A percentile compares a stretch with the other conserved stretches of the same genome.
These are phyloP conservation scores for Nicotiana tabacum DNA, from an alignment of 257 asterid genomes.

Conservation along the genomic window DNA sequence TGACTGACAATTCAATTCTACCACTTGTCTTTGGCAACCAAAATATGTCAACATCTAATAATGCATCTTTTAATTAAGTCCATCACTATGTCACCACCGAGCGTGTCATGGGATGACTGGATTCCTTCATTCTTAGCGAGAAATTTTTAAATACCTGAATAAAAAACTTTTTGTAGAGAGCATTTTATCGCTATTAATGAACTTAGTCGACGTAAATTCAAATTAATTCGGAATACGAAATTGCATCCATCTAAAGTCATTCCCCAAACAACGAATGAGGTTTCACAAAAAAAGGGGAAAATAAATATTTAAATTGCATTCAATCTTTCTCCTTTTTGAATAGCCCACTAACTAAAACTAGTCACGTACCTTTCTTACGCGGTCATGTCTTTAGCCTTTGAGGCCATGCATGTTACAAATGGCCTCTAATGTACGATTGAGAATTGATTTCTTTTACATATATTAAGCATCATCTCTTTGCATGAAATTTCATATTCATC, in stretches of 20 bases:
- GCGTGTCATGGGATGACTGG: neutral
- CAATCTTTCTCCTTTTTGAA: neutral
- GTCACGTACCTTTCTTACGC: neutral
- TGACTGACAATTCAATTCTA: neutral
- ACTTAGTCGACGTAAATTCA: neutral
- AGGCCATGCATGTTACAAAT: neutral
- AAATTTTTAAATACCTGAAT: neutral
- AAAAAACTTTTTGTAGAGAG: too few relatives aligned
- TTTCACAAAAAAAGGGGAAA: neutral
- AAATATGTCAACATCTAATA: neutral
- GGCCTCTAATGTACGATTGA: neutral
- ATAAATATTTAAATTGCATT: neutral
- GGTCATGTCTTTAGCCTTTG: neutral
- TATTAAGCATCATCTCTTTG: neutral
- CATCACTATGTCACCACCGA: neutral
- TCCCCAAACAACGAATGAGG: neutral
- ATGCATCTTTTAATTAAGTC: neutral
- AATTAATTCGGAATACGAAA: neutral
- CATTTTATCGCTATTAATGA: neutral
- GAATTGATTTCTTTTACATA: neutral
- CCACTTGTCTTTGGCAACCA: neutral
- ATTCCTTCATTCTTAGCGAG: neutral
- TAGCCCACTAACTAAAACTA: neutral
- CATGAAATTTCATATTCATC: neutral
- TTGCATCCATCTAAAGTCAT: neutral